phyloP scores from a whole-genome alignment of 2,329 filamentous ascomycete genomes.

The Plectosphaerella sp. region DNA sequence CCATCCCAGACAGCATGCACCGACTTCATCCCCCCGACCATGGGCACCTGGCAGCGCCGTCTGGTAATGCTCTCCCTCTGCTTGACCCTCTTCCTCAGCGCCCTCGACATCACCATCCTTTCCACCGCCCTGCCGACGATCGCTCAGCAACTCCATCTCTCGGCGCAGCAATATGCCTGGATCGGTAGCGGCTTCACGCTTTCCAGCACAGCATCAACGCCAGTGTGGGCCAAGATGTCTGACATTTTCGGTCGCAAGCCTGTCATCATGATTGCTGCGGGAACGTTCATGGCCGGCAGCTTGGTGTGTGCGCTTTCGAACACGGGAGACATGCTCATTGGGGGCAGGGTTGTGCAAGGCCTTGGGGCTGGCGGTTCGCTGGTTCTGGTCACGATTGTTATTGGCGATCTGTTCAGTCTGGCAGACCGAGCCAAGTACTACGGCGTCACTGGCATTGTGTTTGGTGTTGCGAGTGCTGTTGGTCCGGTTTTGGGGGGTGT shows the following conservation, averaged over 20 bases:
- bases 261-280: conserved; percentile 25
- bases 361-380: conserved; percentile 30
- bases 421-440: conserved; percentile 35
- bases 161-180: conserved; percentile 20
- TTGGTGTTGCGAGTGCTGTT: conserved; percentile 49
- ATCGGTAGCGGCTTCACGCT: conserved; percentile 19
- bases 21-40: neutral
- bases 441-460: conserved; percentile 52
- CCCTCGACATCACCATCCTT: conserved; percentile 20
- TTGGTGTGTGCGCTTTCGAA: conserved; percentile 25
- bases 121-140: conserved; percentile 22
- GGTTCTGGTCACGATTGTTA: conserved; percentile 29
- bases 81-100: neutral
- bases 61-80: neutral
- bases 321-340: conserved; percentile 30
- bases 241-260: conserved; percentile 38
- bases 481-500: conserved; percentile 54
- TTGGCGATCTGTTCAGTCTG: conserved; percentile 31
- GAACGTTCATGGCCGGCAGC: conserved; percentile 31
- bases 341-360: conserved; percentile 25
- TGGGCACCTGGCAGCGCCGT: neutral
- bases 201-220: conserved; percentile 53
- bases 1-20: neutral
- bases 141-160: conserved; percentile 12
- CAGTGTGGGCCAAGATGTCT: conserved; percentile 58